Evolutionary conservation across 257 asterid genomes (phyloP), one percentile per base, ranked within the genome.

Genomic region (Plantago major): DNA sequence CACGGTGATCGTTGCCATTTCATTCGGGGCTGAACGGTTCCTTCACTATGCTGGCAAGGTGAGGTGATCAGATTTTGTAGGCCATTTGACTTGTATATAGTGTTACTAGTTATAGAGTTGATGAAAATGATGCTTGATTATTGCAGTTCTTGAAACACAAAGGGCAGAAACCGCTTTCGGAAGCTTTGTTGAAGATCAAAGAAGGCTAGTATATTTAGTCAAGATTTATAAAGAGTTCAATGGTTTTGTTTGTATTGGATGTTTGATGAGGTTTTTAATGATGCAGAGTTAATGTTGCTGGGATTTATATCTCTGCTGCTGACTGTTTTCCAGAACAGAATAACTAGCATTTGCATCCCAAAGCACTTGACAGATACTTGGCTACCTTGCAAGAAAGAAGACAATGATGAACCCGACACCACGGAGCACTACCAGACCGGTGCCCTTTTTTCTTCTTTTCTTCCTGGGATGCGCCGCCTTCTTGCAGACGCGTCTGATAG

Each of bases 271-370:
- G 43, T 16, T 57, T 14, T 43, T 22, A 10, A 22, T 63, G 42
- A 63, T 66, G 69, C 89, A 86, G 95, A 84, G 76, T 71, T 86
- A 81, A 86, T 86, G 95, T 66, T 86, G 67, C 57, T 86, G 76
- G 95, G 95, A 50, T 86, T 86, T 62, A 84, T 86, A 70, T 86
- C 95, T 43, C 73, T 86, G 56, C 67, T 86, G 70, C 71, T 86
- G 68, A 68, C 77, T 9, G 85, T 78, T 18, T 74, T 62, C 6
- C 92, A 86, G 73, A 42, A 11, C 22, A 71, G 77, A 42, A 71
- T 86, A 42, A 59, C 47, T 10, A 69, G 71, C 51, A 67, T 84
- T 46, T 86, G 92, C 69, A 76, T 86, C 22, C 82, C 78, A 13
- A 73, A 78, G 47, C 61, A 74, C 77, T 67, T 72, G 65, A 56